Conservation (phyloP, 805 yeast genomes). For the Yamadazyma ubonensis region DNA sequence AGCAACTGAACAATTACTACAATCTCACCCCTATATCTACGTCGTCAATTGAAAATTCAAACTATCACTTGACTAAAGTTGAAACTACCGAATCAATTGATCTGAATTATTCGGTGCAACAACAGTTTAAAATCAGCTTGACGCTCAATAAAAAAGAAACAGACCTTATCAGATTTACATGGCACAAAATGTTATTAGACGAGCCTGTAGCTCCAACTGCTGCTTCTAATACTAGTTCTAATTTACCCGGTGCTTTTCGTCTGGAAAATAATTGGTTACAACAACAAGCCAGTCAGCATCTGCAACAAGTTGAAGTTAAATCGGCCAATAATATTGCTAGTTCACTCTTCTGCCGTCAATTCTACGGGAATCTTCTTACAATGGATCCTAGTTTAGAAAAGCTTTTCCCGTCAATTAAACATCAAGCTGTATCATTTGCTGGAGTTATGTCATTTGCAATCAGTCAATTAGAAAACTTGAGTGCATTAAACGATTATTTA, state of each 20-base stretch:
- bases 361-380: slow-evolving; percentile 65
- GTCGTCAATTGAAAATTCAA: slow-evolving; percentile 9
- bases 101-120: slow-evolving; percentile 18
- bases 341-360: slow-evolving; percentile 71
- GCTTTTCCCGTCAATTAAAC: slow-evolving; percentile 70
- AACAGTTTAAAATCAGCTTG: slow-evolving; percentile 18
- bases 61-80: slow-evolving; percentile 27
- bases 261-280: slow-evolving; percentile 5
- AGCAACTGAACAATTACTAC: slow-evolving; percentile 10
- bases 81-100: slow-evolving; percentile 23
- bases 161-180: slow-evolving; percentile 45
- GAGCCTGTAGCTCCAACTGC: slow-evolving; percentile 23
- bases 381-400: slow-evolving; percentile 61
- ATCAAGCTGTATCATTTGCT: slow-evolving; percentile 79
- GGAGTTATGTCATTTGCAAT: slow-evolving; percentile 73
- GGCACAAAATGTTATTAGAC: slow-evolving; percentile 45
- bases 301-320: slow-evolving; percentile 13
- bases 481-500: slow-evolving; percentile 57
- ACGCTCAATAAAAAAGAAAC: slow-evolving; percentile 37
- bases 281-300: slow-evolving; percentile 14
- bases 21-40: slow-evolving; percentile 14
- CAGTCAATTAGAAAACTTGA: slow-evolving; percentile 58
- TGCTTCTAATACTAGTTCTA: slow-evolving; percentile 10
- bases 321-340: slow-evolving; percentile 26
- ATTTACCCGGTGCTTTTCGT: slow-evolving; percentile 40